Conservation (phyloP, 2,329 filamentous ascomycete species). For the Phialemonium atrogriseum region DNA sequence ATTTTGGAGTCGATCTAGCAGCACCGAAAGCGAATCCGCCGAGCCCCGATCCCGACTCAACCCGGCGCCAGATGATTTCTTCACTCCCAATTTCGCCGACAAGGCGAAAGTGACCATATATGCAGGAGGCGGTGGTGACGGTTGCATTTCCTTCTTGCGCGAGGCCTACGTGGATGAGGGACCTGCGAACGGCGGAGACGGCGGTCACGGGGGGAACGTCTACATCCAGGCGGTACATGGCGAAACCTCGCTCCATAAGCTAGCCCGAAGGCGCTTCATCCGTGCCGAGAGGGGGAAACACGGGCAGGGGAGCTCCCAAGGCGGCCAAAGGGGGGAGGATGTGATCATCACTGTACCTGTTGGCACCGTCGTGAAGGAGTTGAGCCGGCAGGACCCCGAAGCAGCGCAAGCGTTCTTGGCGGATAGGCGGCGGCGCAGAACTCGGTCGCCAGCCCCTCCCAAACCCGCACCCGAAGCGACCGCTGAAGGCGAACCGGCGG, state of each 20-base stretch:
- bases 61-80: conserved; percentile 77
- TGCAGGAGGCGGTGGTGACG: conserved; percentile 77
- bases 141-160: conserved; percentile 87
- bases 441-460: conserved; percentile 5
- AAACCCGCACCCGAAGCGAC: conserved; percentile 4
- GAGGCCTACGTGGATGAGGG: conserved; percentile 86
- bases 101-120: conserved; percentile 70
- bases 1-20: conserved; percentile 10
- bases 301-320: conserved; percentile 64
- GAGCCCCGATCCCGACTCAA: conserved; percentile 54
- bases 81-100: conserved; percentile 76
- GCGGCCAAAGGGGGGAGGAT: conserved; percentile 78
- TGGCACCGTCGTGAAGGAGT: conserved; percentile 80
- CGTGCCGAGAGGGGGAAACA: conserved; percentile 70
- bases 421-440: conserved; percentile 19
- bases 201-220: conserved; percentile 81
- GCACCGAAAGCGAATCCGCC: conserved; percentile 23
- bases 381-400: conserved; percentile 69
- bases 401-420: conserved; percentile 48
- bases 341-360: conserved; percentile 84
- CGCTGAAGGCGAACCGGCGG: conserved; percentile 25
- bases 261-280: conserved; percentile 67
- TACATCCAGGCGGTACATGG: conserved; percentile 91
- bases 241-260: conserved; percentile 88
- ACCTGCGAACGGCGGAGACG: conserved; percentile 90